These are phyloP conservation scores for Ceratobasidium sp. DNA, from an alignment of 1,284 basidiomycete species.

Conservation along the genomic window DNA sequence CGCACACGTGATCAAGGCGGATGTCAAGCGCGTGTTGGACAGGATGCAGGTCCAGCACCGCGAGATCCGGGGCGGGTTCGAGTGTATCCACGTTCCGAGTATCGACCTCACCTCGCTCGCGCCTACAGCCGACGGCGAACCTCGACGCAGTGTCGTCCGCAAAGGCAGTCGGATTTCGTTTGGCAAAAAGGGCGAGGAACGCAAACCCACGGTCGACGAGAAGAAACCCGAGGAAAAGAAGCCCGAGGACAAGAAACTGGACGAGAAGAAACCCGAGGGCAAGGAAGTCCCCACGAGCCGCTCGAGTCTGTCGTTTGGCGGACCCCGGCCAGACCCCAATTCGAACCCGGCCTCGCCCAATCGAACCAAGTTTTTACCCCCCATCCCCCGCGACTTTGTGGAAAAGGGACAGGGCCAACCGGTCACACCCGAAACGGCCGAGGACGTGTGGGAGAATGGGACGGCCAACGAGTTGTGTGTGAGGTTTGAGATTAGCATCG, in stretches of 20 bases:
- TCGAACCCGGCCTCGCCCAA: conserved; percentile 6
- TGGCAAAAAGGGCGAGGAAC: conserved; percentile 50
- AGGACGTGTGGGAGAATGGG: conserved; percentile 73
- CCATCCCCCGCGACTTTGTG: conserved; percentile 71
- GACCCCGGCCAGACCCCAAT: conserved; percentile 48
- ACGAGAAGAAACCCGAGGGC: conserved; percentile 46
- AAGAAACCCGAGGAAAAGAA: conserved; percentile 47
- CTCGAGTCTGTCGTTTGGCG: conserved; percentile 30
- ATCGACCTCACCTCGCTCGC: conserved; percentile 83
- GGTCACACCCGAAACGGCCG: conserved; percentile 66
- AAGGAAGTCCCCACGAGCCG: conserved; percentile 26
- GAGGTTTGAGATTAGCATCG: conserved; percentile 91
- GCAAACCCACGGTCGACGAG: conserved; percentile 47
- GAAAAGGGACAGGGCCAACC: conserved; percentile 47
- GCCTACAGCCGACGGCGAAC: conserved; percentile 36
- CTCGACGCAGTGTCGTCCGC: conserved; percentile 64
- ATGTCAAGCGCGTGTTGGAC: conserved; percentile 87
- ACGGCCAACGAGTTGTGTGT: conserved; percentile 79
- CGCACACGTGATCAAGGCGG: conserved; percentile 78
- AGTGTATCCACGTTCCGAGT: conserved; percentile 93
- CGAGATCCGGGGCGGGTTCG: conserved; percentile 89
- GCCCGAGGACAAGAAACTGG: conserved; percentile 53
- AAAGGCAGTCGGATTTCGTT: conserved; percentile 81
- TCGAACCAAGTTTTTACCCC: conserved; percentile 64
- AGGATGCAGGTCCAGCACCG: conserved; percentile 94